These are phyloP conservation scores for Aspergillus quadricinctus DNA, from an alignment of 2,329 filamentous ascomycete species.

Conservation along the genomic window DNA sequence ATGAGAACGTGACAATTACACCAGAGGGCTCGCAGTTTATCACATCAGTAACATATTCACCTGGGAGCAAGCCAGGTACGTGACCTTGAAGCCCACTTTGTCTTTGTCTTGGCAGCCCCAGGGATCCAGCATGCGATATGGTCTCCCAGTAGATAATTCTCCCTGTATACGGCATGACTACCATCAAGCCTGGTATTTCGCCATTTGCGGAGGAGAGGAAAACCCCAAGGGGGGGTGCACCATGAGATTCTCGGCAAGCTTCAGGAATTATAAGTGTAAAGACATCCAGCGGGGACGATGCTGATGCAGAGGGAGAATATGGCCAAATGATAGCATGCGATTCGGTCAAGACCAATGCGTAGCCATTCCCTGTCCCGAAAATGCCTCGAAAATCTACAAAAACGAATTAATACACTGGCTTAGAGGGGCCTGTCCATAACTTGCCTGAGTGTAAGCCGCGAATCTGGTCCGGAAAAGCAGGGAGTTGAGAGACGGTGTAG, in stretches of 20 bases:
- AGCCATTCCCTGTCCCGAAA: conserved; percentile 61
- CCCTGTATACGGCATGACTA: conserved; percentile 78
- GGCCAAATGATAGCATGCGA: conserved; percentile 87
- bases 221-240: conserved; percentile 75
- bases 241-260: conserved; percentile 60
- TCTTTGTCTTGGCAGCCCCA: conserved; percentile 78
- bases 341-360: conserved; percentile 75
- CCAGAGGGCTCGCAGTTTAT: conserved; percentile 82
- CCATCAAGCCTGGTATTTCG: conserved; percentile 79
- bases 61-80: conserved; percentile 69
- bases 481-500: conserved; percentile 80
- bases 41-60: conserved; percentile 72
- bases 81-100: conserved; percentile 72
- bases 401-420: conserved; percentile 12
- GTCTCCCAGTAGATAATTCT: conserved; percentile 95
- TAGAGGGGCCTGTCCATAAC: conserved; percentile 21
- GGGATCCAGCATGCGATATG: conserved; percentile 78
- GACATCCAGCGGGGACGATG: conserved; percentile 52
- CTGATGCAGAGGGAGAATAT: conserved; percentile 54
- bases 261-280: conserved; percentile 77
- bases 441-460: conserved; percentile 62
- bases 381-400: conserved; percentile 60
- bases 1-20: conserved; percentile 79
- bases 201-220: conserved; percentile 74
- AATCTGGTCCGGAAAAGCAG: conserved; percentile 73